Evolutionary conservation across 306 rosid species (phyloP).

Genomic region (Inga laurina): DNA sequence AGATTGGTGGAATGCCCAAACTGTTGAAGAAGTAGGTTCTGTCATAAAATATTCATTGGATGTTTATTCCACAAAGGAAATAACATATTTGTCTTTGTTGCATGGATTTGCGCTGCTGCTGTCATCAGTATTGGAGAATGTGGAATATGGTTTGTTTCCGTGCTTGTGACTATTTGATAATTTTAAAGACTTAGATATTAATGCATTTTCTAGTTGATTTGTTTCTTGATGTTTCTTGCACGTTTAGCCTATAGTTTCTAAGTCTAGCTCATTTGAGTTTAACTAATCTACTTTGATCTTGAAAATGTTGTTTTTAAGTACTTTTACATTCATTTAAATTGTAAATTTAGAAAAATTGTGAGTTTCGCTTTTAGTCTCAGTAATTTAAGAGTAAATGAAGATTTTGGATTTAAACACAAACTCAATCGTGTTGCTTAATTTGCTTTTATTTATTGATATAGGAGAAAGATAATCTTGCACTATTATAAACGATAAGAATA

Average conservation of each 20-base stretch:
- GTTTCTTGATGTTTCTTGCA: background rate
- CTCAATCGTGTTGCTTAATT: background rate
- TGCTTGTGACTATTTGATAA: slow-evolving; percentile 16
- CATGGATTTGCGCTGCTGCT: slow-evolving; percentile 42
- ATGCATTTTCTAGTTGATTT: background rate
- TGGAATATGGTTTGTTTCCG: slow-evolving; percentile 91
- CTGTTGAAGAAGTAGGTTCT: slow-evolving; percentile 80
- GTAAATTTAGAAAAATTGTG: background rate
- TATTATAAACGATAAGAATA: too few species aligned
- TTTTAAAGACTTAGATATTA: slow-evolving; percentile 10
- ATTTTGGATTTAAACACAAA: background rate
- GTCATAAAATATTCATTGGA: slow-evolving; percentile 21
- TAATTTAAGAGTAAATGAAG: background rate
- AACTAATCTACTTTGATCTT: background rate
- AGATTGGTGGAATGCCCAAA: slow-evolving; percentile 99
- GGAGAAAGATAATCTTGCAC: background rate
- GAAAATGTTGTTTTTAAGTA: background rate
- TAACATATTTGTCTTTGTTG: slow-evolving; percentile 43
- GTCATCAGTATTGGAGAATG: slow-evolving; percentile 94
- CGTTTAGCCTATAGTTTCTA: background rate
- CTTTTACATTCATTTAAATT: background rate
- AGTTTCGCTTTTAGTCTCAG: background rate
- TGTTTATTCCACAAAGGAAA: slow-evolving; percentile 23
- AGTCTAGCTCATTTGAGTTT: background rate
- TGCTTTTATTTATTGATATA: background rate